Base-by-base conservation (phyloP, 2,329 filamentous ascomycete genomes). In the Colletotrichum godetiae region DNA sequence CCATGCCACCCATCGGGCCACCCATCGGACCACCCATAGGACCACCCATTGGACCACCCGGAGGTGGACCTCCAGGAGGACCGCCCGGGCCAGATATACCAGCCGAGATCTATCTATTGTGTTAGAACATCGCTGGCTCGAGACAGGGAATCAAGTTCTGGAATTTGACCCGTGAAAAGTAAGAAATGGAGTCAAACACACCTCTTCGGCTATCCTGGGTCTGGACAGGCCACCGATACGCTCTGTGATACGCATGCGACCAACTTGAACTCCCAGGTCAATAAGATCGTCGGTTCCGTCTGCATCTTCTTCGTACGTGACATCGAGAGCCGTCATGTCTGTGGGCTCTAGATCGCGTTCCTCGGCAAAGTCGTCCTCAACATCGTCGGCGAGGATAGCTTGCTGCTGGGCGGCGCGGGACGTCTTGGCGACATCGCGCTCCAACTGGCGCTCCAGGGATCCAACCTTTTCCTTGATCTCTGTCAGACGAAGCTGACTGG, bases 381-480 rank as follows among this genome's bases (percentile, higher is more conserved):
- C 84, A 33, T 86, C 87, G 67, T 89, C 88, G 60, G 85, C 86
- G 13, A 86, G 79, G 49, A 84, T 84, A 24, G 82, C 77, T 70
- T 83, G 81, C 72, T 83, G 83, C 69, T 80, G 73, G 53, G 75
- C 75, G 42, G 77, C 76, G 6, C 78, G 76, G 8, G 77, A 78
- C 4, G 80, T 79, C 68, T 87, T 87, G 19, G 89, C 90, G 35
- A 93, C 89, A 79, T 94, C 92, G 56, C 91, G 85, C 81, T 94
- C 93, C 6, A 95, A 85, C 68, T 91, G 89, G 66, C 90, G 87
- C 82, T 95, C 93, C 22, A 95, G 83, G 10, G 89, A 90, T 31
- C 92, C 92, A 81, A 95, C 93, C 81, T 92, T 92, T 80, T 95
- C 93, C 82, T 95, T 95, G 80, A 95, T 92, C 78, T 94, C 92